phyloP scores from a whole-genome alignment of 441 rosid species.

The Geranium incanum region DNA sequence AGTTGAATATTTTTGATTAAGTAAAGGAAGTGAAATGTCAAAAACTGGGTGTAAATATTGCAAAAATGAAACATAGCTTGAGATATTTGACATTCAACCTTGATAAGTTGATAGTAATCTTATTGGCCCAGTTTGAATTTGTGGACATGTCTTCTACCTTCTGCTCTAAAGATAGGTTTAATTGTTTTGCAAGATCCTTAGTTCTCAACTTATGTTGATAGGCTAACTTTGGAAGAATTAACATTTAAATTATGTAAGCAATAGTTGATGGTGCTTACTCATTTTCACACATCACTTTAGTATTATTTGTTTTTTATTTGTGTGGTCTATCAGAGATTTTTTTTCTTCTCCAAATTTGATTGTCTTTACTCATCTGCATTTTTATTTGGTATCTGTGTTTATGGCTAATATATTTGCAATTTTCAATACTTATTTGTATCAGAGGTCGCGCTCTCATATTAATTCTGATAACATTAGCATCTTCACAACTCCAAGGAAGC shows the following conservation, averaged over 20 bases:
- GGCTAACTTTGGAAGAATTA: background rate
- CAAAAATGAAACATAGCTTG: background rate
- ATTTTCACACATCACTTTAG: too few species aligned
- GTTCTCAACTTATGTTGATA: background rate
- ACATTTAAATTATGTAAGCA: too few species aligned
- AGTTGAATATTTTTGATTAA: background rate
- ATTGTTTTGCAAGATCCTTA: background rate
- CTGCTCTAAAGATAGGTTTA: background rate
- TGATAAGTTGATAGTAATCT: background rate
- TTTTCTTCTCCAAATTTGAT: background rate
- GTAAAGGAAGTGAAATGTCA: background rate
- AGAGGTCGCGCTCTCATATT: slow-evolving; percentile 55
- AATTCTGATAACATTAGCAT: slow-evolving; percentile 40
- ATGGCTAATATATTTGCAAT: slow-evolving; percentile 17
- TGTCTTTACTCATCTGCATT: background rate
- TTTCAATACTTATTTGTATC: slow-evolving; percentile 26
- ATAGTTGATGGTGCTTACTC: too few species aligned
- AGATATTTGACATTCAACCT: background rate
- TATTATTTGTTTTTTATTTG: background rate
- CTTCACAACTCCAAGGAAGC: slow-evolving; percentile 86
- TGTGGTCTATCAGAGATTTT: background rate
- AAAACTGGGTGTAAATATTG: background rate
- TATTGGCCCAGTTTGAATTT: background rate
- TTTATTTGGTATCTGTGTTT: slow-evolving; percentile 5
- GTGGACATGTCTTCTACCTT: background rate